Base-by-base conservation (phyloP, 176 grass and related monocot genomes). In the Canna indica region DNA sequence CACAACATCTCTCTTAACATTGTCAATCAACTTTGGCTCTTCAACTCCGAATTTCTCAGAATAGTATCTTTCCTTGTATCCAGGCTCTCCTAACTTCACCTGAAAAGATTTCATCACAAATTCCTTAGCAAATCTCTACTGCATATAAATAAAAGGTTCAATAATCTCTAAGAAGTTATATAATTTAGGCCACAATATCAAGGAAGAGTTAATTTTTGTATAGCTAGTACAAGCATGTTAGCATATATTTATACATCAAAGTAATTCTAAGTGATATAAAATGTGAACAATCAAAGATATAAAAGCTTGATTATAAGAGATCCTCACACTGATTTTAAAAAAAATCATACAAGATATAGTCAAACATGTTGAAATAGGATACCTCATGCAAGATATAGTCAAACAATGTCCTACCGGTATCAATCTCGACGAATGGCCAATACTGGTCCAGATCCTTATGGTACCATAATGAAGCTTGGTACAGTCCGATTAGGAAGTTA, bases 41-140 rank as follows among this genome's bases (percentile, higher is more conserved):
- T 82, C 77, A 69, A 86, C 84, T 77, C 81, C 86, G 77, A 97
- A 97, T 78, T 97, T 97, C 75, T 97, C 93, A 28, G 88, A 79
- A 73, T 97, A 92, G 64, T 97, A 97, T 31, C 93, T 85, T 59
- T 78, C 80, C 59, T 78, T 92, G 76, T 78, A 97, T 80, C 93
- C 93, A 41, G 81, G 80, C 72, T 97, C 88, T 76, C 93, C 93
- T 83, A 97, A 85, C 79, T 97, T 92, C 58, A 97, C 81, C 93
- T 97, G 83, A 81, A 71, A 70, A 64, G 34, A 78, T 38, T 64
- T 20, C 70, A 34, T 52, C 71, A 69, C 36, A 68, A 77, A 34
- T 79, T 36, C 6, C 15, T 28, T 27, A 61, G 36, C 22, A 18
- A 17, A 54, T n/a, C 50, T n/a, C 3, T 18, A 15, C 20, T n/a